Evolutionary conservation across 441 rosid genomes (phyloP), one percentile per base, ranked within the genome.

Genomic region (Gossypium trilobum): DNA sequence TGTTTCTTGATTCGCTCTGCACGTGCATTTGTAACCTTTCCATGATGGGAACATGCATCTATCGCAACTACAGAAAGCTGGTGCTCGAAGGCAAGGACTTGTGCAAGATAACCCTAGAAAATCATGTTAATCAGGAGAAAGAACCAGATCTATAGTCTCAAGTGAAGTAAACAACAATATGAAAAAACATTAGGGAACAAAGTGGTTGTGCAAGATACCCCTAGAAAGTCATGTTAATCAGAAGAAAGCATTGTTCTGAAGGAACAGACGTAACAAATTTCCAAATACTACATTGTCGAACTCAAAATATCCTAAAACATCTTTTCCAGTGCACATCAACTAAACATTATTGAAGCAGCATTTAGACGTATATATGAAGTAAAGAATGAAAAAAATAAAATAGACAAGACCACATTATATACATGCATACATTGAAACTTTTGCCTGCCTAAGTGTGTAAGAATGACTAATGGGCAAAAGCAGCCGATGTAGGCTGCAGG

Each of bases 1-100:
- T 91, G 87, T 79, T 90, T 91, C 84, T 80, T 88, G 63, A 93
- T 91, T 56, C 95, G 90, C 78, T 83, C 85, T 51, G 97, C 93
- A 20, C 98, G 93, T 61, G 93, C 84, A 82, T 86, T 83, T 57
- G 92, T 88, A 60, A 93, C 85, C 42, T 74, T 86, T 73, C 96
- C 96, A 79, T 88, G 97, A 83, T 87, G 96, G 83, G 92, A 80
- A 78, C 83, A 87, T 23, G 98, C 90, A 85, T 93, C 98, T 63
- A 93, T 84, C 0, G 98, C 97, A 70, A 90, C 85, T 71, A 91
- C 97, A 3, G 92, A 82, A 65, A 87, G 96, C 66, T 77, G 82
- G 17, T 25, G n/a, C 62, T 58, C 62, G 16, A 58, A 58, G 17
- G 36, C 33, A 25, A 58, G 62, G 62, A 91, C 98, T 83, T 93